A percentile compares a stretch with the other conserved stretches of the same genome.
Evolutionary conservation across 768 basidiomycete genomes (phyloP).

Genomic region (Agrocybe praecox): DNA sequence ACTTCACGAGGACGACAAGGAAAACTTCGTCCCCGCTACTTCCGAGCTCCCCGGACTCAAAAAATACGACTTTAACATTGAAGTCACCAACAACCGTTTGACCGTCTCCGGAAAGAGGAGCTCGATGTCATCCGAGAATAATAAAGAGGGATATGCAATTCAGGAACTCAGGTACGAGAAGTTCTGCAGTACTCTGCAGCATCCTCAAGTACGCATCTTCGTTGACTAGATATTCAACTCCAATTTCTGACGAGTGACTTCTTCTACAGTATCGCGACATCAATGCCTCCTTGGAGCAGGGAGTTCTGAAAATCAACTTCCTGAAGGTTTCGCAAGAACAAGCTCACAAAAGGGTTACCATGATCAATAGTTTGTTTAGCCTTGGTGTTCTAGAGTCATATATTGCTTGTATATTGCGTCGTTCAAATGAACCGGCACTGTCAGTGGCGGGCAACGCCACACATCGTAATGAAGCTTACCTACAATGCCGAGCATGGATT

Average conservation of each 20-base stretch:
- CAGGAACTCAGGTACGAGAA: constrained; percentile 49
- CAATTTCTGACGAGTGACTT: background rate
- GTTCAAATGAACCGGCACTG: too few species aligned
- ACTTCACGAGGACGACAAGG: constrained; percentile 47
- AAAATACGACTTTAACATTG: constrained; percentile 50
- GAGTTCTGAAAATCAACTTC: constrained; percentile 50
- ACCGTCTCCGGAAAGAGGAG: constrained; percentile 50
- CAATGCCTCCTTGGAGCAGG: constrained; percentile 46
- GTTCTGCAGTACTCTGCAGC: constrained; percentile 45
- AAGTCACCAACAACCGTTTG: constrained; percentile 48
- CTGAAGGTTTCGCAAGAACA: constrained; percentile 42
- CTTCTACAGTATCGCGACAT: constrained; percentile 26
- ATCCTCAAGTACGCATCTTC: constrained; percentile 45
- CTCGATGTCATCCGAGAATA: constrained; percentile 27
- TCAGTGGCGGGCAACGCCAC: too few species aligned
- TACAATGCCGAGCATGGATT: too few species aligned
- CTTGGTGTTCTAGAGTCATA: too few species aligned
- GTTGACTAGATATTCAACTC: background rate
- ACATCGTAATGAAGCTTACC: too few species aligned
- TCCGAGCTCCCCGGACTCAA: constrained; percentile 59
- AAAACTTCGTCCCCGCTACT: constrained; percentile 49
- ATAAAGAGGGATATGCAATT: constrained; percentile 38
- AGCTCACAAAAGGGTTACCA: constrained; percentile 31
- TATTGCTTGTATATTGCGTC: too few species aligned
- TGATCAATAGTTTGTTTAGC: constrained; percentile 58